Percentiles rank a stretch among this genome's conserved stretches.
Conservation (phyloP, 1,139 yeast species). For the Torulaspora globosa region DNA sequence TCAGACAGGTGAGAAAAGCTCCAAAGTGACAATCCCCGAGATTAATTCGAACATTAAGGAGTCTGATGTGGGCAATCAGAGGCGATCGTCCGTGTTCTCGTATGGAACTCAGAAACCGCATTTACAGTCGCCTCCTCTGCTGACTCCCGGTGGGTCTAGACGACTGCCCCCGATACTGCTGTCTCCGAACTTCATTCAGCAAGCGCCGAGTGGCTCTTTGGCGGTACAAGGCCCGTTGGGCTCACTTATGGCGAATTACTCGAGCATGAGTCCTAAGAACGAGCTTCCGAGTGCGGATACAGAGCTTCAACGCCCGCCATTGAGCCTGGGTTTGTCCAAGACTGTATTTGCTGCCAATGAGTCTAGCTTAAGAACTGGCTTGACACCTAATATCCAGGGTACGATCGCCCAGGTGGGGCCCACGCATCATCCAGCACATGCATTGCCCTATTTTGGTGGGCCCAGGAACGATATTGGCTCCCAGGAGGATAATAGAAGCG, state of each 20-base stretch:
- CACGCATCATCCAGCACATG: constrained; percentile 22
- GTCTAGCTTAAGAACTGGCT: constrained; percentile 59
- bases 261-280: constrained; percentile 6
- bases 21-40: constrained; percentile 5
- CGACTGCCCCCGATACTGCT: constrained; percentile 51
- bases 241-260: background rate
- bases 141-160: constrained; percentile 58
- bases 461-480: constrained; percentile 13
- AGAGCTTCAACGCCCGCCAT: constrained; percentile 19
- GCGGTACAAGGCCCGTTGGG: constrained; percentile 4
- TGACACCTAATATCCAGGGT: constrained; percentile 47
- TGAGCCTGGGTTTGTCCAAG: constrained; percentile 40
- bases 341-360: constrained; percentile 71
- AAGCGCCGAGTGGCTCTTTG: constrained; percentile 7
- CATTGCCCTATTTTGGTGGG: constrained; percentile 39
- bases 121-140: constrained; percentile 47
- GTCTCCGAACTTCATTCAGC: constrained; percentile 36
- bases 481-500: constrained; percentile 2
- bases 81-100: constrained; percentile 16
- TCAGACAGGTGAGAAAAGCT: constrained; percentile 1
- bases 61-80: constrained; percentile 16
- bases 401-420: constrained; percentile 4
- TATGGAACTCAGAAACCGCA: constrained; percentile 21
- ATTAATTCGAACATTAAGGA: constrained; percentile 7
- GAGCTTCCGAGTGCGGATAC: background rate